Percentiles rank a stretch among this genome's conserved stretches.
Evolutionary conservation across 2,329 filamentous ascomycete species (phyloP).

Genomic region (Talaromyces sp.): DNA sequence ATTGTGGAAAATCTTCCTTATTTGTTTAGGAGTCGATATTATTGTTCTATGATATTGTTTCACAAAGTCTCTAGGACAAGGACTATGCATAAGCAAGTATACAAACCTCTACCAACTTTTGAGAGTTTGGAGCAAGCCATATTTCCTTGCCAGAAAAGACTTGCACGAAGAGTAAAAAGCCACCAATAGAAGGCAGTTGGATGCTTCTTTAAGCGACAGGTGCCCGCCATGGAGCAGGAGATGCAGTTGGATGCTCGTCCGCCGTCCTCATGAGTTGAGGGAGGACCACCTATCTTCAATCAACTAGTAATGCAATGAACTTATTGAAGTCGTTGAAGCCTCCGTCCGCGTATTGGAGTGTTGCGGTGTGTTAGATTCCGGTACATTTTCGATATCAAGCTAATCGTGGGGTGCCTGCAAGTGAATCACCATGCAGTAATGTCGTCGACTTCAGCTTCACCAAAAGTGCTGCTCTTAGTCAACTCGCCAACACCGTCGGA

Average conservation of each 20-base stretch:
- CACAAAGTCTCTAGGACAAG: neutral
- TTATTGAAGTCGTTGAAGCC: constrained; percentile 10
- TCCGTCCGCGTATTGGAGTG: neutral
- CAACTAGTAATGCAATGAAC: constrained; percentile 9
- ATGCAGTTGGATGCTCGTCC: constrained; percentile 42
- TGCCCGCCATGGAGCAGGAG: constrained; percentile 35
- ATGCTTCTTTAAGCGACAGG: constrained; percentile 35
- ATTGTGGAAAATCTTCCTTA: neutral
- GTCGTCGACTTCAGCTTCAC: constrained; percentile 92
- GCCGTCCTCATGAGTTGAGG: constrained; percentile 31
- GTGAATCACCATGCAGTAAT: constrained; percentile 81
- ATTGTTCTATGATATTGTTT: neutral
- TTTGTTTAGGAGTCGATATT: neutral
- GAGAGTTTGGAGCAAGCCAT: neutral
- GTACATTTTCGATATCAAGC: neutral
- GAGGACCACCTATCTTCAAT: constrained; percentile 19
- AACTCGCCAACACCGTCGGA: constrained; percentile 58
- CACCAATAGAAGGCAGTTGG: constrained; percentile 39
- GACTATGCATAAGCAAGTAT: neutral
- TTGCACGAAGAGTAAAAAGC: neutral
- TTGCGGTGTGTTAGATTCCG: neutral
- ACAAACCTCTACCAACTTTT: neutral
- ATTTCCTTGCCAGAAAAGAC: neutral
- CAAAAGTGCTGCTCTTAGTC: constrained; percentile 86
- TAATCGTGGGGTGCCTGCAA: neutral